These are phyloP conservation scores for Fennellomyces sp. DNA, from an alignment of 371 early-diverging fungal genomes.

Conservation along the genomic window DNA sequence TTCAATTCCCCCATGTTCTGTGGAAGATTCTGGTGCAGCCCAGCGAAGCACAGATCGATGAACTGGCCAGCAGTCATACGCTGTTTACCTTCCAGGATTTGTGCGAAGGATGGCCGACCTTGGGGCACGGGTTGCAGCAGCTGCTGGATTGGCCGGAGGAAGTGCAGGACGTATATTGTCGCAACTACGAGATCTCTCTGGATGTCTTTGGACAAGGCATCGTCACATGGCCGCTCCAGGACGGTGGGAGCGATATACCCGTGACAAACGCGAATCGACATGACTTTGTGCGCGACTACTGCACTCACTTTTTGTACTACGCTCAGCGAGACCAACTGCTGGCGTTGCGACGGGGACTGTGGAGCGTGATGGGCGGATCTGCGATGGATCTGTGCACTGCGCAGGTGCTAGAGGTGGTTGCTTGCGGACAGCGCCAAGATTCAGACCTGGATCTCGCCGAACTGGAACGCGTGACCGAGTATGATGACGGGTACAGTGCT, in stretches of 20 bases:
- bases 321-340: slow-evolving; percentile 67
- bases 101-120: slow-evolving; percentile 54
- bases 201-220: slow-evolving; percentile 73
- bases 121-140: slow-evolving; percentile 69
- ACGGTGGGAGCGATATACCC: slow-evolving; percentile 68
- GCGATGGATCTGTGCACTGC: slow-evolving; percentile 43
- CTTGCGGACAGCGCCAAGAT: slow-evolving; percentile 53
- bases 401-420: slow-evolving; percentile 54
- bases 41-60: slow-evolving; percentile 43
- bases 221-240: slow-evolving; percentile 70
- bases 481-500: slow-evolving; percentile 78
- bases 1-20: slow-evolving; percentile 92
- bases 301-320: slow-evolving; percentile 64
- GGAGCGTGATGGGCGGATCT: slow-evolving; percentile 70
- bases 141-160: slow-evolving; percentile 78
- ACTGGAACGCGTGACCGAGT: slow-evolving; percentile 77
- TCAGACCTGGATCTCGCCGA: slow-evolving; percentile 70
- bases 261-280: slow-evolving; percentile 78
- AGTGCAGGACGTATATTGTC: slow-evolving; percentile 85
- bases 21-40: slow-evolving; percentile 63
- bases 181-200: slow-evolving; percentile 81
- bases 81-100: slow-evolving; percentile 63
- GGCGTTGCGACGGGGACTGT: slow-evolving; percentile 74
- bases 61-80: slow-evolving; percentile 14
- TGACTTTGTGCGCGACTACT: slow-evolving; percentile 81